phyloP scores from a whole-genome alignment of 2,329 filamentous ascomycete species.

The Leptographium flavum region DNA sequence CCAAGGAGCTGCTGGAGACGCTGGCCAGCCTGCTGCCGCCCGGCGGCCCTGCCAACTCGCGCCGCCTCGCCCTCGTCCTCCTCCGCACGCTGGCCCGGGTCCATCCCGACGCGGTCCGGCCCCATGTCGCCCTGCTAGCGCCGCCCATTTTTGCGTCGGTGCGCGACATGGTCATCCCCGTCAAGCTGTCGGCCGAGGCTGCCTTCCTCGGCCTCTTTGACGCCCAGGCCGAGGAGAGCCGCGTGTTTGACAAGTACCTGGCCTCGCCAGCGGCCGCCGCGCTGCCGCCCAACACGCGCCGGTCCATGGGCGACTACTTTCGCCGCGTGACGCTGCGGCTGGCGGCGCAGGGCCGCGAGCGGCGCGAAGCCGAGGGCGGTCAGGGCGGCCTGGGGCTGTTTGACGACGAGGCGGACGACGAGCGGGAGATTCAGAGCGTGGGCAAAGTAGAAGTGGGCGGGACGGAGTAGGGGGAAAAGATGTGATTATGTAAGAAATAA shows the following conservation, averaged over 20 bases:
- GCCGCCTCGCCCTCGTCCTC: conserved; percentile 75
- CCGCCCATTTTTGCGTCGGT: conserved; percentile 80
- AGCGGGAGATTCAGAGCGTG: conserved; percentile 90
- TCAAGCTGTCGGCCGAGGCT: conserved; percentile 89
- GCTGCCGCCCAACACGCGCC: conserved; percentile 47
- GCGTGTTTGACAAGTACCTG: conserved; percentile 86
- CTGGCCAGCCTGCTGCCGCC: conserved; percentile 64
- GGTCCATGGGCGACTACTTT: conserved; percentile 94
- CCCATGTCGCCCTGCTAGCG: conserved; percentile 68
- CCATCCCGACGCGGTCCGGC: conserved; percentile 65
- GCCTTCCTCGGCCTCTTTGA: conserved; percentile 85
- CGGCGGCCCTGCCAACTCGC: conserved; percentile 66
- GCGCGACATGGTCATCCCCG: conserved; percentile 80
- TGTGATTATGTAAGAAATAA: background rate
- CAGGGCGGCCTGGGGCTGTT: conserved; percentile 72
- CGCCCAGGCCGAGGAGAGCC: conserved; percentile 73
- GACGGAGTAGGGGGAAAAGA: conserved; percentile 9
- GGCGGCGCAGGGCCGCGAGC: conserved; percentile 75
- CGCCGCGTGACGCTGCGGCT: conserved; percentile 78
- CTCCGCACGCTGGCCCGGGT: conserved; percentile 71
- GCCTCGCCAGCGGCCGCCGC: conserved; percentile 47
- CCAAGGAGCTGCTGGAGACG: conserved; percentile 66
- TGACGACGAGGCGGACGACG: conserved; percentile 86
- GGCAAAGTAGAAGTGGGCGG: conserved; percentile 66
- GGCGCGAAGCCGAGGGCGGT: conserved; percentile 82